Percentiles rank a stretch among this genome's conserved stretches.
phyloP scores from a whole-genome alignment of 345 rosid genomes.

The Eucalyptus curtisii region DNA sequence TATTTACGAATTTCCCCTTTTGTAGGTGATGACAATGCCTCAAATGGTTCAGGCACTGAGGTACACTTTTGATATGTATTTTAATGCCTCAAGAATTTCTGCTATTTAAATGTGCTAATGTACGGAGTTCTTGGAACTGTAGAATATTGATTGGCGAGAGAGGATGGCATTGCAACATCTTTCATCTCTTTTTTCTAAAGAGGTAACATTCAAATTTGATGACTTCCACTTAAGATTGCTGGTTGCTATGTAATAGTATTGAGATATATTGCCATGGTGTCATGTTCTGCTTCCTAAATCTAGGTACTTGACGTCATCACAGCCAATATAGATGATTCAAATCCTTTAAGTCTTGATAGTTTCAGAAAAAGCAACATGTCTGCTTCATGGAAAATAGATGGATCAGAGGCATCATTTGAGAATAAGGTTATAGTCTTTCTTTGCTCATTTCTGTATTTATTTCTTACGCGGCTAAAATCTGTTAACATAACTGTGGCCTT shows the following conservation, averaged over 20 bases:
- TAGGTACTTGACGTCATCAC: slow-evolving; percentile 68
- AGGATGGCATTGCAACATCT: slow-evolving; percentile 54
- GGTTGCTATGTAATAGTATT: background rate
- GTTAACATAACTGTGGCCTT: background rate
- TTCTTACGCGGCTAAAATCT: background rate
- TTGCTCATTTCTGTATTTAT: slow-evolving; percentile 1
- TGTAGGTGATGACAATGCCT: background rate
- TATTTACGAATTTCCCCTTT: background rate
- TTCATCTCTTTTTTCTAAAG: slow-evolving; percentile 61
- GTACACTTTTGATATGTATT: background rate
- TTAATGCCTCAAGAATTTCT: background rate
- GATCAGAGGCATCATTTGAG: slow-evolving; percentile 17
- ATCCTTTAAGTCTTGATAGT: slow-evolving; percentile 74
- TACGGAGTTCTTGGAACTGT: background rate
- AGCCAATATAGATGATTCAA: slow-evolving; percentile 66
- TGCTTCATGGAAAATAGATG: slow-evolving; percentile 62
- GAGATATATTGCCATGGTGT: background rate
- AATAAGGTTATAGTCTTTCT: slow-evolving; percentile 3
- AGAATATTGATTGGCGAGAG: slow-evolving; percentile 62
- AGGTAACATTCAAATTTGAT: slow-evolving; percentile 34
- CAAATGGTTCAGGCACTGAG: background rate
- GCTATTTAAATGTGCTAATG: background rate
- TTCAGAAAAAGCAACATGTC: slow-evolving; percentile 65
- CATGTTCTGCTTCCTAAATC: background rate
- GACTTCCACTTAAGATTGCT: background rate